Percentiles rank a stretch among this genome's conserved stretches.
phyloP scores from a whole-genome alignment of 1,284 basidiomycete genomes.

The Papiliotrema nemorosa region DNA sequence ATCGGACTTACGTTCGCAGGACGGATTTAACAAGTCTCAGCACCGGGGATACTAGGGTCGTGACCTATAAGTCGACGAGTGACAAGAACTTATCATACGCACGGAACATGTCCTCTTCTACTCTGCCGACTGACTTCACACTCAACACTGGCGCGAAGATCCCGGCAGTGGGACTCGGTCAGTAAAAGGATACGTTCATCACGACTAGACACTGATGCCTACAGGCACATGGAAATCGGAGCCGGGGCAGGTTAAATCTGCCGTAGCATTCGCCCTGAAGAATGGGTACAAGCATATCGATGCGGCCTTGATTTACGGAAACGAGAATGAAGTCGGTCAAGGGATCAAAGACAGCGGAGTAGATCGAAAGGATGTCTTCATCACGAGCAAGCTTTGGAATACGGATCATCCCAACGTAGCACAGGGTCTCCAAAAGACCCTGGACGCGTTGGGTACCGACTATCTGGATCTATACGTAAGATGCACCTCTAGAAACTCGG shows the following conservation, averaged over 20 bases:
- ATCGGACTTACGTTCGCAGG: too few species aligned
- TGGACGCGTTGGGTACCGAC: slow-evolving; percentile 63
- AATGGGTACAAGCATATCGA: slow-evolving; percentile 73
- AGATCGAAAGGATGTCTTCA: slow-evolving; percentile 72
- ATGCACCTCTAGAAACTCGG: neutral
- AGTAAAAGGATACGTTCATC: neutral
- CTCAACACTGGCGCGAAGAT: neutral
- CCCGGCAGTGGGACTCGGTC: neutral
- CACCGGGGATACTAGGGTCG: too few species aligned
- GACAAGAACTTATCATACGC: too few species aligned
- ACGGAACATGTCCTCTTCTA: too few species aligned
- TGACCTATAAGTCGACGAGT: too few species aligned
- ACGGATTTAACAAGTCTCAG: too few species aligned
- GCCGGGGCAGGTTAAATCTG: slow-evolving; percentile 61
- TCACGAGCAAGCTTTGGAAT: slow-evolving; percentile 59
- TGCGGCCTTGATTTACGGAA: slow-evolving; percentile 62
- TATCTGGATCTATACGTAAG: slow-evolving; percentile 70
- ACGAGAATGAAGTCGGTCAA: slow-evolving; percentile 77
- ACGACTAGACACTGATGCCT: neutral
- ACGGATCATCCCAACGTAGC: slow-evolving; percentile 66
- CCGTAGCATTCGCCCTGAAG: slow-evolving; percentile 67
- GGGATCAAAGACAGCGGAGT: slow-evolving; percentile 76
- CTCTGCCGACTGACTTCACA: neutral
- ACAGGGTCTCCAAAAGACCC: slow-evolving; percentile 61
- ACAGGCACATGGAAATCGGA: slow-evolving; percentile 71